phyloP scores from a whole-genome alignment of 768 basidiomycete genomes.

The Tricholoma hemisulphureum region DNA sequence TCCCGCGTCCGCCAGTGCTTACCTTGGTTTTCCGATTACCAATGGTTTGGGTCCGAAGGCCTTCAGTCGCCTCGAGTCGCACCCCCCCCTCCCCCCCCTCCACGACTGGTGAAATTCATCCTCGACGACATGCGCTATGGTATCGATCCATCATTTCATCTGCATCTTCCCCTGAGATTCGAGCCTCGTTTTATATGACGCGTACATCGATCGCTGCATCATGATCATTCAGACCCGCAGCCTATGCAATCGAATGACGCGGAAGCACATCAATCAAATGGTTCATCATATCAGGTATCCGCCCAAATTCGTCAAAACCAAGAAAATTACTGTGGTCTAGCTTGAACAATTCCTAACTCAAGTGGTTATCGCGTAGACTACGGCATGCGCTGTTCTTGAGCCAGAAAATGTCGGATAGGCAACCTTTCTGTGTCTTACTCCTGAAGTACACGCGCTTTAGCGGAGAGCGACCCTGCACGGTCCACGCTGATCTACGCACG shows the following conservation, averaged over 20 bases:
- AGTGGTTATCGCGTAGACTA: neutral
- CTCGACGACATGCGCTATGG: neutral
- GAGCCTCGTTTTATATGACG: neutral
- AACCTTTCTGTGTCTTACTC: neutral
- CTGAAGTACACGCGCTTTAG: neutral
- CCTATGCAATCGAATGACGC: neutral
- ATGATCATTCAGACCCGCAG: neutral
- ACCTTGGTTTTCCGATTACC: too few species aligned
- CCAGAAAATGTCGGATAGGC: neutral
- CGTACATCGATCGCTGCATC: neutral
- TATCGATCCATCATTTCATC: neutral
- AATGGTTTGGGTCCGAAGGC: neutral
- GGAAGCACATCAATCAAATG: neutral
- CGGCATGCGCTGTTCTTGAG: neutral
- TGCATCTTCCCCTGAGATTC: neutral
- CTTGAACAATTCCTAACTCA: neutral
- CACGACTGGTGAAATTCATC: neutral
- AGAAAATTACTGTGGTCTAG: neutral
- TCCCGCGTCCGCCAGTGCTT: too few species aligned
- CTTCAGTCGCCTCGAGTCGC: neutral
- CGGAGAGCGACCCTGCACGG: neutral
- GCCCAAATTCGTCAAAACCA: neutral
- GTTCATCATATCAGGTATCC: neutral
- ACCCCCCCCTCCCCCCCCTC: too few species aligned
- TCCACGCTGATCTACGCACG: neutral